phyloP scores from a whole-genome alignment of 2,329 filamentous ascomycete genomes.

The Cladosporium sp. region DNA sequence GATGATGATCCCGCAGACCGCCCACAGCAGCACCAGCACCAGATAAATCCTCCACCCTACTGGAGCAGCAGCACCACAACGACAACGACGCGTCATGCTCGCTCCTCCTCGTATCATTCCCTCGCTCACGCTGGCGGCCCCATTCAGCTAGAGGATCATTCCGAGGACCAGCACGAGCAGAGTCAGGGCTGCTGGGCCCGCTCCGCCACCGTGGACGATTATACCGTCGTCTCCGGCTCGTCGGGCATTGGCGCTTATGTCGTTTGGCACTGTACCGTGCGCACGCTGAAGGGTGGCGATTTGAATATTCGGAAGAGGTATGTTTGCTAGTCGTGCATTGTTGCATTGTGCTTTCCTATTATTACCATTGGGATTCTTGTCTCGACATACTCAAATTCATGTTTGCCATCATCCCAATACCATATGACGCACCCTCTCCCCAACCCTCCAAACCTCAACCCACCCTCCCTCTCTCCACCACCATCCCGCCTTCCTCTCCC shows the following conservation, averaged over 20 bases:
- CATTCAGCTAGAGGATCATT: slow-evolving; percentile 63
- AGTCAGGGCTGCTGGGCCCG: slow-evolving; percentile 59
- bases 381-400: too few species aligned
- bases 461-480: too few species aligned
- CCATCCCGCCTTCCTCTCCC: background rate
- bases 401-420: too few species aligned
- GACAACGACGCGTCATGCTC: slow-evolving; percentile 30
- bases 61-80: too few species aligned
- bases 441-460: too few species aligned
- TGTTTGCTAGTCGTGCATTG: too few species aligned
- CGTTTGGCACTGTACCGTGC: slow-evolving; percentile 86
- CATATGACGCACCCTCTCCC: too few species aligned
- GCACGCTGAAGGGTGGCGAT: slow-evolving; percentile 65
- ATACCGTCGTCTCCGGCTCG: slow-evolving; percentile 57
- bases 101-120: slow-evolving; percentile 32
- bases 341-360: too few species aligned
- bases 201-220: slow-evolving; percentile 58
- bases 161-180: slow-evolving; percentile 54
- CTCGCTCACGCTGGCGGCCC: slow-evolving; percentile 26
- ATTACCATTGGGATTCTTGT: too few species aligned
- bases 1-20: background rate
- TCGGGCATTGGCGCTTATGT: slow-evolving; percentile 79
- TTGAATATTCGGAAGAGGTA: slow-evolving; percentile 48
- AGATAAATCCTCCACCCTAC: slow-evolving; percentile 41
- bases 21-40: background rate